Percentiles rank a stretch among this genome's conserved stretches.
Conservation (phyloP, 2,329 filamentous ascomycete genomes). For the Botrytis tulipae region DNA sequence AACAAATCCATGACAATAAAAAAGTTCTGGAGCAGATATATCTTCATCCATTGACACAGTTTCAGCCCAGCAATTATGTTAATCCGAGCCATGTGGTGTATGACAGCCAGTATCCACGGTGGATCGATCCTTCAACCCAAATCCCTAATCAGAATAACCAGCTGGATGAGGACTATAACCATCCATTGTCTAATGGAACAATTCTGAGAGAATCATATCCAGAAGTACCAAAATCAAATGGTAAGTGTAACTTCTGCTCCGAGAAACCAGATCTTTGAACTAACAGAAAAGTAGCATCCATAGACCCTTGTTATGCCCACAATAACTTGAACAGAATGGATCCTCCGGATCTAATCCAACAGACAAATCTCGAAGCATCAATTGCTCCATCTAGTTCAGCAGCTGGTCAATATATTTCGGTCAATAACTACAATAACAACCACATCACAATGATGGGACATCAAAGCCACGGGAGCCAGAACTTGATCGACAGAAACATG, state of each 20-base stretch:
- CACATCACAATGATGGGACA: rapidly evolving
- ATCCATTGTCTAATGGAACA: neutral
- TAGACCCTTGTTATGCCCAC: rapidly evolving
- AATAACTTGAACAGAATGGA: too few relatives aligned
- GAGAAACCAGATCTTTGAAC: neutral
- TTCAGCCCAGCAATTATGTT: neutral
- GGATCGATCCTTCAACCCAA: neutral
- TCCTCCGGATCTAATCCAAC: rapidly evolving
- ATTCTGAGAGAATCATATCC: neutral
- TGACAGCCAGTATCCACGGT: neutral
- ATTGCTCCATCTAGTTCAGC: neutral
- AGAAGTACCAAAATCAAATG: neutral
- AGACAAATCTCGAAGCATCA: neutral
- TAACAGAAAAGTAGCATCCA: neutral
- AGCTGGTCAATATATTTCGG: neutral
- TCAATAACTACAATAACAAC: neutral
- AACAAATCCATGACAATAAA: neutral
- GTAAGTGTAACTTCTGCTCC: neutral
- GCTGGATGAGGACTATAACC: neutral
- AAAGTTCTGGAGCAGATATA: neutral
- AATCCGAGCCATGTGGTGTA: neutral
- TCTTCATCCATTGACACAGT: neutral
- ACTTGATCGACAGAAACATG: neutral
- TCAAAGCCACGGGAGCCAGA: neutral
- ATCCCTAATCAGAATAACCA: rapidly evolving